phyloP scores from a whole-genome alignment of 1,284 basidiomycete genomes.

The Termitomyces sp. region DNA sequence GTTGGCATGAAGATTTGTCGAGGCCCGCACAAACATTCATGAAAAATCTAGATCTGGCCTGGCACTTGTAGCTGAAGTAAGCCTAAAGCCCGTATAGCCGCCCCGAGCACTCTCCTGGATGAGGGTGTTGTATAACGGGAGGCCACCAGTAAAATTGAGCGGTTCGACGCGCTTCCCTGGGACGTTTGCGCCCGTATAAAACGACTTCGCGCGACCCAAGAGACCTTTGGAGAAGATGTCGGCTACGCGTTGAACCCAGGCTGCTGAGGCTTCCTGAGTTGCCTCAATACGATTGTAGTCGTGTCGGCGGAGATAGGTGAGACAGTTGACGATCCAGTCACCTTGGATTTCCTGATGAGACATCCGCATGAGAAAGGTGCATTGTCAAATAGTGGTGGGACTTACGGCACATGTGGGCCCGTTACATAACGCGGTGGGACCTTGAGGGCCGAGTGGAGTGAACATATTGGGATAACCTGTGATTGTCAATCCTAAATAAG shows the following conservation, averaged over 20 bases:
- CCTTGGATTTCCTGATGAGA: slow-evolving; percentile 20
- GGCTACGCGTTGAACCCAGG: slow-evolving; percentile 14
- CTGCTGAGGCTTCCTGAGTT: slow-evolving; percentile 16
- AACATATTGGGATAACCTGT: slow-evolving; percentile 24
- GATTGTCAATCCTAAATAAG: slow-evolving; percentile 21
- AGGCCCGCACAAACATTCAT: not conserved
- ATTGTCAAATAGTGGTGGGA: not conserved
- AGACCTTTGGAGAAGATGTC: slow-evolving; percentile 13
- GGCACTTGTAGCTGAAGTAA: slow-evolving; percentile 9
- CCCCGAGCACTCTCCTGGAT: slow-evolving; percentile 16
- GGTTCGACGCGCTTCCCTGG: slow-evolving; percentile 20
- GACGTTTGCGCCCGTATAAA: slow-evolving; percentile 22
- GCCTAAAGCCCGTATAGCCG: slow-evolving; percentile 20
- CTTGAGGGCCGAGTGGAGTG: slow-evolving; percentile 23
- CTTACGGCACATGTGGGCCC: slow-evolving; percentile 22
- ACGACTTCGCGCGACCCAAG: slow-evolving; percentile 20
- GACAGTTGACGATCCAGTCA: slow-evolving; percentile 21
- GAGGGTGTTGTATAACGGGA: slow-evolving; percentile 15
- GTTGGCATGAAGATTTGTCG: not conserved
- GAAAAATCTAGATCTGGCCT: not conserved
- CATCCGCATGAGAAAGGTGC: not conserved
- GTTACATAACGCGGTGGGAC: slow-evolving; percentile 23
- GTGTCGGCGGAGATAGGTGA: slow-evolving; percentile 17
- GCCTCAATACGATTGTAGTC: slow-evolving; percentile 16
- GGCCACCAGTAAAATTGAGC: slow-evolving; percentile 23